phyloP scores from a whole-genome alignment of 139 green algal species.

The Tetratostichococcus sp. region DNA sequence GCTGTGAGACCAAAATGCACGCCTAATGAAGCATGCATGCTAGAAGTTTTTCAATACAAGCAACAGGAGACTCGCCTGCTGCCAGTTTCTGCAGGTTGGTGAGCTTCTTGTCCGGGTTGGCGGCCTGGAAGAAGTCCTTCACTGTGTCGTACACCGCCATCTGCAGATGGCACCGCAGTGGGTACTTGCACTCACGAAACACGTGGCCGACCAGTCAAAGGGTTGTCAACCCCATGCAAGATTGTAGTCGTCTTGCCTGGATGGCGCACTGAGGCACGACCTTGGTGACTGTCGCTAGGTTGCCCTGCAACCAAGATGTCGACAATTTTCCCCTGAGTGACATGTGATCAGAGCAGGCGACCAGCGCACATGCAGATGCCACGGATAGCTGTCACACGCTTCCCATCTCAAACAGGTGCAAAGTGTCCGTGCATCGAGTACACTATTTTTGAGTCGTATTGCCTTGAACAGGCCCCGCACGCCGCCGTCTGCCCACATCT shows the following conservation, averaged over 20 bases:
- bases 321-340: too few species aligned
- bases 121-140: conserved; percentile 16
- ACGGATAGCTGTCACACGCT: not conserved
- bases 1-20: too few species aligned
- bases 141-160: conserved; percentile 19
- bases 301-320: conserved; percentile 27
- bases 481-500: conserved; percentile 26
- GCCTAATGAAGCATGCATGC: too few species aligned
- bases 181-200: too few species aligned
- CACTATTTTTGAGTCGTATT: too few species aligned
- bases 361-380: not conserved
- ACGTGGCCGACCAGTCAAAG: too few species aligned
- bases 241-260: too few species aligned
- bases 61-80: conserved; percentile 1
- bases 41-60: too few species aligned
- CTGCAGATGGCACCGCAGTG: not conserved
- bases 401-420: too few species aligned
- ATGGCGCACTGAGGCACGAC: conserved; percentile 16
- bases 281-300: conserved; percentile 24
- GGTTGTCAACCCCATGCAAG: too few species aligned
- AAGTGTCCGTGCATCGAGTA: too few species aligned
- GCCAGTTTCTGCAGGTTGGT: not conserved
- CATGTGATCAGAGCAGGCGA: not conserved
- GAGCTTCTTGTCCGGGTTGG: conserved; percentile 3
- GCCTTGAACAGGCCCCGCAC: conserved; percentile 15